phyloP scores from a whole-genome alignment of 2,329 filamentous ascomycete species.

The Madurella fahalii region DNA sequence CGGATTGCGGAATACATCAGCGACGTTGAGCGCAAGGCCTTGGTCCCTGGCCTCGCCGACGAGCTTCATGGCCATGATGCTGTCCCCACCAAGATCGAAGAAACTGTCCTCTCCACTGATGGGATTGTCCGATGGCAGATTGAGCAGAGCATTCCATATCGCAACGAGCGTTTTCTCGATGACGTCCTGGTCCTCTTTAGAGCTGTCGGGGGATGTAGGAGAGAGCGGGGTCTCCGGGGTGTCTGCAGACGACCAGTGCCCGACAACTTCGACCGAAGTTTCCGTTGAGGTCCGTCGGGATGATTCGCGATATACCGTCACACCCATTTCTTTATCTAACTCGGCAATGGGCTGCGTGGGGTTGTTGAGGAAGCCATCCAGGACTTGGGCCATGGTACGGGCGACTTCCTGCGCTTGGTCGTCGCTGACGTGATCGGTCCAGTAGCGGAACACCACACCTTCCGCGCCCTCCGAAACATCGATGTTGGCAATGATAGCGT shows the following conservation, averaged over 20 bases:
- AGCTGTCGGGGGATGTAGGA: not conserved
- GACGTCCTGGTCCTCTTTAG: not conserved
- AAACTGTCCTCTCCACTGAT: conserved; percentile 30
- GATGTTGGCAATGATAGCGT: conserved; percentile 26
- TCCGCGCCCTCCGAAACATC: conserved; percentile 20
- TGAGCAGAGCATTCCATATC: conserved; percentile 20
- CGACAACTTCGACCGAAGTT: not conserved
- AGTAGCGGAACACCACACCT: conserved; percentile 25
- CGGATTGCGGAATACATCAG: conserved; percentile 26
- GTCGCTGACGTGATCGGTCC: conserved; percentile 24
- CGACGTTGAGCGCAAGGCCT: conserved; percentile 23
- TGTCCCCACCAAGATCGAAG: conserved; percentile 36
- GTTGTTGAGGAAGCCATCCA: conserved; percentile 20
- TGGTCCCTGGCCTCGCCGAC: conserved; percentile 36
- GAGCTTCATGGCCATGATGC: conserved; percentile 39
- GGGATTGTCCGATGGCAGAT: conserved; percentile 13
- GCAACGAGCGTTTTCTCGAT: conserved; percentile 12
- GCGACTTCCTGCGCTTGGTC: conserved; percentile 21
- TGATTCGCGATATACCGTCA: not conserved
- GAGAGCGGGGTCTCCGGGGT: not conserved
- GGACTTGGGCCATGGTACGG: conserved; percentile 16
- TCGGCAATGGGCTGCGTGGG: conserved; percentile 14
- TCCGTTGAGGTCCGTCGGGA: not conserved
- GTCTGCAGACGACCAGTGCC: not conserved
- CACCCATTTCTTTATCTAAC: conserved; percentile 7